Percentiles rank a stretch among this genome's conserved stretches.
phyloP scores from a whole-genome alignment of 352 stramenopile genomes.

The Phytophthora multivora region DNA sequence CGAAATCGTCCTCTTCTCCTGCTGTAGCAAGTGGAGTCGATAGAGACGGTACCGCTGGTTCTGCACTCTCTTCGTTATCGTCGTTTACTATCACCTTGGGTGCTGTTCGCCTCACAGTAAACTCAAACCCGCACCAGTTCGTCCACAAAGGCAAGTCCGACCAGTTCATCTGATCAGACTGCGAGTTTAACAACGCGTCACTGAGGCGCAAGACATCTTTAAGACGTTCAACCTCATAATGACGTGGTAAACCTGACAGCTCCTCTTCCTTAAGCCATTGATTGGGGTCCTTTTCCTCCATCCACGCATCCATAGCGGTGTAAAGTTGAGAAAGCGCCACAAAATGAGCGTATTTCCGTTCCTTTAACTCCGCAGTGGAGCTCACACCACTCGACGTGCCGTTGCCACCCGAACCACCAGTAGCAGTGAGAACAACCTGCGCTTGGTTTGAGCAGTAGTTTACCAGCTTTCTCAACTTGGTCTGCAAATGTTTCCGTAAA shows the following conservation, averaged over 20 bases:
- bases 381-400: slow-evolving; percentile 7
- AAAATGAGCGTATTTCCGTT: slow-evolving; percentile 58
- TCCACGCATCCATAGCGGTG: slow-evolving; percentile 87
- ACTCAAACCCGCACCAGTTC: slow-evolving; percentile 73
- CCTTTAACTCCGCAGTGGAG: slow-evolving; percentile 37
- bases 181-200: slow-evolving; percentile 56
- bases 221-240: slow-evolving; percentile 75
- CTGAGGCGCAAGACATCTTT: slow-evolving; percentile 75
- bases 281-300: slow-evolving; percentile 83
- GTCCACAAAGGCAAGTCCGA: slow-evolving; percentile 64
- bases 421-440: slow-evolving; percentile 58
- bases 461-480: slow-evolving; percentile 56
- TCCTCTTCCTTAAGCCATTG: slow-evolving; percentile 80
- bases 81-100: slow-evolving; percentile 10
- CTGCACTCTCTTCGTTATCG: background rate
- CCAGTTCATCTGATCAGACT: slow-evolving; percentile 48
- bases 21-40: slow-evolving; percentile 26
- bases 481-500: slow-evolving; percentile 57
- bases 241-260: slow-evolving; percentile 64
- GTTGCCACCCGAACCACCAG: slow-evolving; percentile 6
- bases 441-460: slow-evolving; percentile 73
- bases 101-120: slow-evolving; percentile 40
- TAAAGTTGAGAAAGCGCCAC: slow-evolving; percentile 70
- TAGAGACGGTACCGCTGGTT: background rate
- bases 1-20: slow-evolving; percentile 75